Evolutionary conservation across 1,284 basidiomycete genomes (phyloP).

Genomic region (Trichosporon ovoides): DNA sequence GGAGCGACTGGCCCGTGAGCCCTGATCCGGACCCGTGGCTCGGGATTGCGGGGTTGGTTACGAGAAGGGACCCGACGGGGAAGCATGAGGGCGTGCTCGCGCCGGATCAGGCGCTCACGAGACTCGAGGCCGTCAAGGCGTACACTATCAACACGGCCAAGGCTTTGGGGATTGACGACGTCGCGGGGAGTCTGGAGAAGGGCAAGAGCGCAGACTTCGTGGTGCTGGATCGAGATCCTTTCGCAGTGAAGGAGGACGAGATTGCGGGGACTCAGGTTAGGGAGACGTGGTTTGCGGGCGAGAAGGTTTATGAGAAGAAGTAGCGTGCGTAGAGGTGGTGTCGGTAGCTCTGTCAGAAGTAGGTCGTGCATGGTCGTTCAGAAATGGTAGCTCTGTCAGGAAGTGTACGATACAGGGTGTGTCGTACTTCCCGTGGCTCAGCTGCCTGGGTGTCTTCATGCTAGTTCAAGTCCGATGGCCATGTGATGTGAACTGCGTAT

Average conservation of each 20-base stretch:
- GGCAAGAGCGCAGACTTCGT: conserved; percentile 5
- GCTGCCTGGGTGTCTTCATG: no score
- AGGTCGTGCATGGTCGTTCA: no score
- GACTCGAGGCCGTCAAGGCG: not conserved
- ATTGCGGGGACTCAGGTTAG: not conserved
- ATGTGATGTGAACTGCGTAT: no score
- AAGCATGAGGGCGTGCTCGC: not conserved
- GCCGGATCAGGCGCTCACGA: not conserved
- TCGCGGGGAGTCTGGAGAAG: not conserved
- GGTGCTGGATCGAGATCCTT: conserved; percentile 2
- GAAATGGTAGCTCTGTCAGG: no score
- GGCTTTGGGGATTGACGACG: not conserved
- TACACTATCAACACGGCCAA: conserved; percentile 5
- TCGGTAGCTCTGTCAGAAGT: no score
- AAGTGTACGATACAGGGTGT: no score
- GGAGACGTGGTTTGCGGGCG: conserved; percentile 5
- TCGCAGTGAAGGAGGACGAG: not conserved
- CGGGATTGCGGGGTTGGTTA: conserved; percentile 1
- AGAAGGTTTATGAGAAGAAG: not conserved
- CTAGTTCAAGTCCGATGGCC: no score
- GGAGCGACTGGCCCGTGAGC: not conserved
- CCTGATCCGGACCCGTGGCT: conserved; percentile 1
- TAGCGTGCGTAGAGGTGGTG: no score
- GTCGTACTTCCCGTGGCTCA: no score
- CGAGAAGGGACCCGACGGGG: not conserved